A percentile compares a stretch with the other conserved stretches of the same genome.
Conservation (phyloP, 2,329 filamentous ascomycete species). For the Mollisiaceae sp. region DNA sequence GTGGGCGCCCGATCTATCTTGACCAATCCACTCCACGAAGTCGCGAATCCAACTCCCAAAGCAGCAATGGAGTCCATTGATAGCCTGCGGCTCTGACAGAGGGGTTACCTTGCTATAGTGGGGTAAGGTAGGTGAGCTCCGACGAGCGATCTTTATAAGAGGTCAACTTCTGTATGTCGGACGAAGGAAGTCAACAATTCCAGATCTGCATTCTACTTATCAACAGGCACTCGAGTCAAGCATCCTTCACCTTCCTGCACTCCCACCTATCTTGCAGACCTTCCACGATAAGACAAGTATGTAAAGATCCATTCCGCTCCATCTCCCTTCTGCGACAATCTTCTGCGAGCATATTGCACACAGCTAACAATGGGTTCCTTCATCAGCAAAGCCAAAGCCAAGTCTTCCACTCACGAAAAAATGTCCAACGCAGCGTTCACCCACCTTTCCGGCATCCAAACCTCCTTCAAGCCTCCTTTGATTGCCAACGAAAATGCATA, state of each 20-base stretch:
- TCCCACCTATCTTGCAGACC: constrained; percentile 19
- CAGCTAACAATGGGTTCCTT: constrained; percentile 41
- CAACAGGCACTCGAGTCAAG: constrained; percentile 17
- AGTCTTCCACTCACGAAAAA: constrained; percentile 18
- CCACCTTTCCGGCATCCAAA: constrained; percentile 59
- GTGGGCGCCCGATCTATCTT: background rate
- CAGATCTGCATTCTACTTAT: constrained; percentile 29
- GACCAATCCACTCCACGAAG: background rate
- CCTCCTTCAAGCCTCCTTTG: constrained; percentile 61
- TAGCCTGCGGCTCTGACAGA: constrained; percentile 29
- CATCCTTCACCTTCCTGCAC: background rate
- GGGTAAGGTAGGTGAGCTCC: constrained; percentile 23
- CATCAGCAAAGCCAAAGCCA: constrained; percentile 41
- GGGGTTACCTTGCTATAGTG: constrained; percentile 28
- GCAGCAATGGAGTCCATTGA: constrained; percentile 32
- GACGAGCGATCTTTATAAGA: constrained; percentile 20
- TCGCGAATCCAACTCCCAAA: constrained; percentile 24
- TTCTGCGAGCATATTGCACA: background rate
- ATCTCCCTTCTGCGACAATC: constrained; percentile 7
- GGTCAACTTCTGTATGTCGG: constrained; percentile 17
- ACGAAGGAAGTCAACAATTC: constrained; percentile 29
- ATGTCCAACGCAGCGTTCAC: constrained; percentile 37
- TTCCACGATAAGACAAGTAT: constrained; percentile 24
- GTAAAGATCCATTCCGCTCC: constrained; percentile 22
- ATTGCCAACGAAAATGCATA: constrained; percentile 69